phyloP scores from a whole-genome alignment of 768 basidiomycete genomes.

The Kwoniella sp. region DNA sequence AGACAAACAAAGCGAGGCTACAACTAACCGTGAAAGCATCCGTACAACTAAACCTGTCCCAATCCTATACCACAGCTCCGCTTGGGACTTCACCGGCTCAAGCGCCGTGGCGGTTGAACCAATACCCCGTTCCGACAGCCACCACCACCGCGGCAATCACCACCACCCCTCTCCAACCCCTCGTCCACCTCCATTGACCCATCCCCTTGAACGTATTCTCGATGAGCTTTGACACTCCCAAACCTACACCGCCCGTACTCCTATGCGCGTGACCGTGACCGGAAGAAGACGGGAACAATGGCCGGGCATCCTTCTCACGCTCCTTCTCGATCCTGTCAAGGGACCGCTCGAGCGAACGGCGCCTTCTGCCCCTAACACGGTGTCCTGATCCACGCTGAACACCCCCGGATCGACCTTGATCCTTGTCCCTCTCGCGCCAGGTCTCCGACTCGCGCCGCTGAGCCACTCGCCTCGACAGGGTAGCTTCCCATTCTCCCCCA shows the following conservation, averaged over 20 bases:
- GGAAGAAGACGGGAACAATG: too few relatives aligned
- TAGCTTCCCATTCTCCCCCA: slow-evolving; percentile 46
- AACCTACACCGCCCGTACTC: neutral
- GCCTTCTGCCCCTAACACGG: neutral
- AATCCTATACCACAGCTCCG: too few relatives aligned
- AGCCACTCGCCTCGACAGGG: slow-evolving; percentile 31
- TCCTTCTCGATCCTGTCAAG: slow-evolving; percentile 1
- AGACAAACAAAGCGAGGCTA: too few relatives aligned
- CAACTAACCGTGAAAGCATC: too few relatives aligned
- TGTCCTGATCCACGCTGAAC: neutral
- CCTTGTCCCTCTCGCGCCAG: neutral
- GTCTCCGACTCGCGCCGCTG: slow-evolving; percentile 25
- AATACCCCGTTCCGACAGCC: slow-evolving; percentile 16
- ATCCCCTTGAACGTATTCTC: slow-evolving; percentile 11
- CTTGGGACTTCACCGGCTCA: too few relatives aligned
- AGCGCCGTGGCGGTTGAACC: too few relatives aligned
- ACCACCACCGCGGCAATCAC: slow-evolving; percentile 10
- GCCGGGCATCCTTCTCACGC: too few relatives aligned
- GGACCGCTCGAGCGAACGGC: neutral
- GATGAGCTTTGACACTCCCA: slow-evolving; percentile 6
- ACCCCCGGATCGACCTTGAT: neutral
- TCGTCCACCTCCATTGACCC: slow-evolving; percentile 6
- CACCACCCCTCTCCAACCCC: slow-evolving; percentile 5
- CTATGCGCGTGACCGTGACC: too few relatives aligned
- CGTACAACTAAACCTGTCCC: too few relatives aligned